Evolutionary conservation across 768 basidiomycete species (phyloP), one percentile per base, ranked within the genome.

Genomic region (Auricularia cornea): DNA sequence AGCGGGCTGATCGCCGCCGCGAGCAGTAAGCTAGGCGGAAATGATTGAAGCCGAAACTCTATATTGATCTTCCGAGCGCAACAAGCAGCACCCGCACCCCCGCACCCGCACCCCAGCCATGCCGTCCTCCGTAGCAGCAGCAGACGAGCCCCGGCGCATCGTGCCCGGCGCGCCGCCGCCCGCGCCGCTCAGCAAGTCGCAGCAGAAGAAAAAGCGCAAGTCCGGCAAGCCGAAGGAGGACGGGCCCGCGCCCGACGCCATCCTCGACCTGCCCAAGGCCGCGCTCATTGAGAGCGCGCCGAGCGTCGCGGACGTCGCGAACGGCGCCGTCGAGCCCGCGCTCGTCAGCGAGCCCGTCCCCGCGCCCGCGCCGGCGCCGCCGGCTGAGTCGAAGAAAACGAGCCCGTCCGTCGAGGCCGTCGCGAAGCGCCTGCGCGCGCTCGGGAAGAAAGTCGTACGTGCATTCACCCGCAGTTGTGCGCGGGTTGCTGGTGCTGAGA

Each of bases 101-200:
- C 35, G 8, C 35, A 38, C 10, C 35, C 8, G 35, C 35, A 8
- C 35, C 16, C 35, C 16, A 8, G 35, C 35, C 35, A 38, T 38
- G 35, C 35, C 35, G 8, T 38, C 35, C 35, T 38, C 35, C 10
- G 35, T 38, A 14, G 16, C 35, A 14, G 16, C 35, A 38, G 35
- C 35, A 38, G 35, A 38, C 8, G 35, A 38, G 35, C 8, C 8
- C 35, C 8, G 16, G 51, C 67, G 91, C 63, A 70, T 89, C 66
- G 80, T 93, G 63, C 91, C 91, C 29, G 91, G 91, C 56, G 91
- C 91, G 14, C 89, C 86, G 61, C 85, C 86, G 0, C 83, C 85
- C 51, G 68, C 79, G 3, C 76, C 84, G 0, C 65, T 76, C 3
- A 80, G 87, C 40, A 91, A 91, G 72, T 77, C 83, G 3, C 63